A percentile compares a stretch with the other conserved stretches of the same genome.
These are phyloP conservation scores for Diplocarpon rosae DNA, from an alignment of 2,329 filamentous ascomycete species.

Conservation along the genomic window DNA sequence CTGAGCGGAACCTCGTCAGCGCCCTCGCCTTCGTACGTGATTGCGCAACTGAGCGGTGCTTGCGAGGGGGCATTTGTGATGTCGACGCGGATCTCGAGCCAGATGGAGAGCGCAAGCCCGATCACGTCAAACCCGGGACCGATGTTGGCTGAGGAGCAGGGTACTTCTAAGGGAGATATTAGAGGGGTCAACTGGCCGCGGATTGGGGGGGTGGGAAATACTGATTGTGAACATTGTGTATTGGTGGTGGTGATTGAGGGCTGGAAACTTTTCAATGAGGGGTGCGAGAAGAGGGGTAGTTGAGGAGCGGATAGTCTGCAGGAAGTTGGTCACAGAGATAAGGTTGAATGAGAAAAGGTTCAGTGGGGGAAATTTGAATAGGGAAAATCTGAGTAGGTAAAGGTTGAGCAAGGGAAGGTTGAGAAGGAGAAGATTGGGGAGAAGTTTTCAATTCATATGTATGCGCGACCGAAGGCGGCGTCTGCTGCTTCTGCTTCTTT, in stretches of 20 bases:
- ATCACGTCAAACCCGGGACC: slow-evolving; percentile 97
- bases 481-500: too few relatives aligned
- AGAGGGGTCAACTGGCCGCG: neutral
- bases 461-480: too few relatives aligned
- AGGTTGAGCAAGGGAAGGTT: too few relatives aligned
- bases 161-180: slow-evolving; percentile 40
- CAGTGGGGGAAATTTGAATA: too few relatives aligned
- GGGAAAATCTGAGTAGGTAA: too few relatives aligned
- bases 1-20: slow-evolving; percentile 66
- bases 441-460: too few relatives aligned
- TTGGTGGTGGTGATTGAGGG: neutral
- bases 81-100: slow-evolving; percentile 79
- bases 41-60: slow-evolving; percentile 68
- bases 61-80: slow-evolving; percentile 43
- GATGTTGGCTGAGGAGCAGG: slow-evolving; percentile 95
- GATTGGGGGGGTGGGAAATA: neutral
- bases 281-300: too few relatives aligned
- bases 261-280: neutral
- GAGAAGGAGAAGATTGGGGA: too few relatives aligned
- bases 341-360: too few relatives aligned
- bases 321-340: too few relatives aligned
- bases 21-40: slow-evolving; percentile 77
- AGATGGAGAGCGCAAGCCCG: slow-evolving; percentile 85
- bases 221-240: slow-evolving; percentile 13
- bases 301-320: too few relatives aligned